Evolutionary conservation across 2,329 filamentous ascomycete species (phyloP), one percentile per base, ranked within the genome.

Genomic region (Arthrinium puccinioides): DNA sequence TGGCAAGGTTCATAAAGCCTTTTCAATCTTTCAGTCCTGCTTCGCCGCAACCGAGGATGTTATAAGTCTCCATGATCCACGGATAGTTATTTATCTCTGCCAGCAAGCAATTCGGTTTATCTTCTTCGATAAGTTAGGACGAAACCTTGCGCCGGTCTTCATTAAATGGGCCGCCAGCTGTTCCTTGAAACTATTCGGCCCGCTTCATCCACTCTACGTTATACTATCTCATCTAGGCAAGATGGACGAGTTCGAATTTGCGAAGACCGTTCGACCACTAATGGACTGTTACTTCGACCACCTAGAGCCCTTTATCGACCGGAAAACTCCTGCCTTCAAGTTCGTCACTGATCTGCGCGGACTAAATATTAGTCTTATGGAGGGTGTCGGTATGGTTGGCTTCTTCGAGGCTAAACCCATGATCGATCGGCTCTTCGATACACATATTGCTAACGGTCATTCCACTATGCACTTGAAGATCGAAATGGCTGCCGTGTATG

Each of bases 221-320:
- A 21, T 42, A 7, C 9, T 42, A 18, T 14, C 9, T 3, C 40
- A 42, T 1, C 16, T 42, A 14, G 24, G 31, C 11, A 11, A 20
- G 2, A 36, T 39, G 36, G 27, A 36, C 21, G 5, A 26, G 6
- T 39, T 36, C 6, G 36, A 42, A 7, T 42, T 42, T 9, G 40
- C 36, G 1, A 14, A 28, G 10, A 32, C 7, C 9, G 32, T 42
- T 1, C 19, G 31, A 2, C 20, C 40, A 8, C 29, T 42, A 2
- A 36, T 42, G 40, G 36, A 42, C 2, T 42, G 40, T 7, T 42
- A 42, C 15, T 42, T 42, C n/a, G 40, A 42, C 3, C 40, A 42
- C 18, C 20, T 42, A 2, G 40, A 42, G 14, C 40, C 40, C 1
- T 42, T 42, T 23, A 9, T 41, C 13, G 36, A 25, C 3, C 13